Evolutionary conservation across 768 basidiomycete species (phyloP).

Genomic region (Suillus luteus): DNA sequence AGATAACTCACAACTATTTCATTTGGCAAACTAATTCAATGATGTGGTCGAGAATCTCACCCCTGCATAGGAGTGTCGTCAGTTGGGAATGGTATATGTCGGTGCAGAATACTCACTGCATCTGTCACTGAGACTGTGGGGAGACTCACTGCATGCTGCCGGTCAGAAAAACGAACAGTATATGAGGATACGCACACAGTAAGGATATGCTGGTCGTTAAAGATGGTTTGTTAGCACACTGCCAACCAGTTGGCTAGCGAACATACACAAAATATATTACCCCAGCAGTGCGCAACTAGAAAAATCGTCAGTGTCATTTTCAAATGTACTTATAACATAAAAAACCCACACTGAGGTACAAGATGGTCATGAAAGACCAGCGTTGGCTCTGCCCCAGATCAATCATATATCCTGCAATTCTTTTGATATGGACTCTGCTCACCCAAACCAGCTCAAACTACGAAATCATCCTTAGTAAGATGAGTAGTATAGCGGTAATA

Average conservation of each 20-base stretch:
- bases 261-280: neutral
- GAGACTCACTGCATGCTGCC: neutral
- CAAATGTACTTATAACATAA: neutral
- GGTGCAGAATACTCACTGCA: neutral
- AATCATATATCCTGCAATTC: neutral
- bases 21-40: neutral
- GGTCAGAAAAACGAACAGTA: neutral
- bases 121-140: neutral
- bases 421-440: too few species aligned
- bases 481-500: neutral
- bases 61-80: neutral
- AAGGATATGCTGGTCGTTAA: neutral
- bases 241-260: neutral
- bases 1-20: neutral
- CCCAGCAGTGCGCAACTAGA: neutral
- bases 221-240: neutral
- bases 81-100: neutral
- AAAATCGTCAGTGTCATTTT: neutral
- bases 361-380: neutral
- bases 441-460: conserved; percentile 1
- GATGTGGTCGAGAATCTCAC: neutral
- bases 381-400: neutral
- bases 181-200: neutral
- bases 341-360: neutral
- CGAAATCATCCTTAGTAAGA: neutral